These are phyloP conservation scores for Gnomoniopsis sp. DNA, from an alignment of 2,329 filamentous ascomycete species.

Conservation along the genomic window DNA sequence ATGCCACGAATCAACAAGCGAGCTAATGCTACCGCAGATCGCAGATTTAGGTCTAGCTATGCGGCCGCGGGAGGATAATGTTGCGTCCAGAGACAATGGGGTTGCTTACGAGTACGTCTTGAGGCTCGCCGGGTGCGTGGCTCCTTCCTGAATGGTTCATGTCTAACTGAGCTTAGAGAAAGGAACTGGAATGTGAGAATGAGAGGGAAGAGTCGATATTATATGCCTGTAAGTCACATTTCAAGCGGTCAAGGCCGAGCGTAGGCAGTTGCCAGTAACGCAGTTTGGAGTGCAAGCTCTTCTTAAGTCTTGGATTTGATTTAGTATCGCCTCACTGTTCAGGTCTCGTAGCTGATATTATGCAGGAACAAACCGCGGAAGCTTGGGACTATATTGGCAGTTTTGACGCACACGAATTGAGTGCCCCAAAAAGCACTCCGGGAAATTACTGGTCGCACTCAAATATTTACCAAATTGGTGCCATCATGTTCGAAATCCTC, in stretches of 20 bases:
- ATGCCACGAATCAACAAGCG: no score
- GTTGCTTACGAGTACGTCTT: neutral
- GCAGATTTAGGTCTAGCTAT: constrained; percentile 1
- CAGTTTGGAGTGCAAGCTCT: no score
- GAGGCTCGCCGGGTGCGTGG: neutral
- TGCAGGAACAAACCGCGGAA: constrained; percentile 3
- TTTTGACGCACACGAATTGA: neutral
- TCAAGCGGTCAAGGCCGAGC: no score
- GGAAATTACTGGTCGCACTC: neutral
- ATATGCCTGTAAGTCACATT: neutral
- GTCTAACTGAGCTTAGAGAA: neutral
- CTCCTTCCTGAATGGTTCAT: neutral
- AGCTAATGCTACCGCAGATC: neutral
- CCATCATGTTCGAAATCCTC: neutral
- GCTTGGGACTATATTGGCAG: neutral
- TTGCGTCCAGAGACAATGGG: neutral
- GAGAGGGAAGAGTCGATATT: neutral
- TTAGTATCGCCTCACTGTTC: no score
- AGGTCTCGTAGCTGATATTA: no score
- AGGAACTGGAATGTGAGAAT: neutral
- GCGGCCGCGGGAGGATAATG: neutral
- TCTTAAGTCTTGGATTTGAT: no score
- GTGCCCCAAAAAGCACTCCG: neutral
- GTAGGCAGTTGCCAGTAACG: no score
- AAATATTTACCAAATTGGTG: constrained; percentile 3